Percentiles rank a stretch among this genome's conserved stretches.
phyloP scores from a whole-genome alignment of 208 protist genomes.

The Acanthamoeba lenticulata region DNA sequence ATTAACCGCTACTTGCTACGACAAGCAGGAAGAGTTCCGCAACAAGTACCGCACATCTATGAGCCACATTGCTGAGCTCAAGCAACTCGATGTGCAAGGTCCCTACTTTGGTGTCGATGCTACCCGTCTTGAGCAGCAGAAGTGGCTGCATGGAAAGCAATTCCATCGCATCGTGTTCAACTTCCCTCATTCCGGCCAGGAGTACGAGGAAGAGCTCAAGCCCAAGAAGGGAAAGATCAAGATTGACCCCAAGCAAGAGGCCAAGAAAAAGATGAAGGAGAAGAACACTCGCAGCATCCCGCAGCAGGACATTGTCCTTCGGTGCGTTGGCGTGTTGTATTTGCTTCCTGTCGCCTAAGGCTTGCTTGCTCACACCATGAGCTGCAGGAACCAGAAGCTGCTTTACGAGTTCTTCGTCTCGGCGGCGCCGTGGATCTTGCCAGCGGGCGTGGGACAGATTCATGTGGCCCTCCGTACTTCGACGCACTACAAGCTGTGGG shows the following conservation, averaged over 20 bases:
- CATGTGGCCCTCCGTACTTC: background rate
- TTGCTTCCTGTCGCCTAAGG: background rate
- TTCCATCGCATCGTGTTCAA: conserved; percentile 49
- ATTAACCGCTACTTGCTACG: background rate
- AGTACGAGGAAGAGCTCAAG: background rate
- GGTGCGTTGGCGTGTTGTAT: background rate
- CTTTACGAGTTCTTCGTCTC: conserved; percentile 6
- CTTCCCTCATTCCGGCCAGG: background rate
- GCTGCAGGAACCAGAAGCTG: background rate
- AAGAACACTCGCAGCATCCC: background rate
- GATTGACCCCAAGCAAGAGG: background rate
- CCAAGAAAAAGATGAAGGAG: background rate
- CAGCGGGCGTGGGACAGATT: background rate
- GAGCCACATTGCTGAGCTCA: background rate
- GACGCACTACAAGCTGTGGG: background rate
- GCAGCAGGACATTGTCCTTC: background rate
- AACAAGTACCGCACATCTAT: background rate
- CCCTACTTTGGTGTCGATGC: conserved; percentile 1
- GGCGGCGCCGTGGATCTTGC: background rate
- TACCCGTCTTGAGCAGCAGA: background rate
- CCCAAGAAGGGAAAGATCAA: background rate
- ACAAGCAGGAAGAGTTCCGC: background rate
- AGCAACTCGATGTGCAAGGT: background rate
- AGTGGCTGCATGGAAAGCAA: background rate
- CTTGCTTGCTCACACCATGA: background rate